phyloP scores from a whole-genome alignment of 352 stramenopile genomes.

The Globisporangium iwayamae region DNA sequence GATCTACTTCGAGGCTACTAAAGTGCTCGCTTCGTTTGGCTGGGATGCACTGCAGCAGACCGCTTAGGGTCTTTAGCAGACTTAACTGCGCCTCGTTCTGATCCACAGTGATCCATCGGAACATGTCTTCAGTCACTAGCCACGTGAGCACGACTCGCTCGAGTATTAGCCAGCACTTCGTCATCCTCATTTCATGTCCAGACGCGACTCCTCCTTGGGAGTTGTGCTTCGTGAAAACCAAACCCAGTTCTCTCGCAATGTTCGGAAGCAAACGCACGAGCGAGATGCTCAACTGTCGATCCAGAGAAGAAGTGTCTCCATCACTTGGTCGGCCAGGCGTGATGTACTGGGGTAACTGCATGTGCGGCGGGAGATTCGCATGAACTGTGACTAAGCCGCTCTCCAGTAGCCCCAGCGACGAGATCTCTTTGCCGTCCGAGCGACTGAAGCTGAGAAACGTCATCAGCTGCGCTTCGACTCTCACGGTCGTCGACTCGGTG shows the following conservation, averaged over 20 bases:
- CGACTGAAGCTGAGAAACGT: conserved; percentile 18
- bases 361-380: conserved; percentile 16
- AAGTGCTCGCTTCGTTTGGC: not conserved
- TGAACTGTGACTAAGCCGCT: conserved; percentile 19
- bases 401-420: conserved; percentile 22
- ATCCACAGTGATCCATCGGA: conserved; percentile 63
- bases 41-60: conserved; percentile 22
- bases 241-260: conserved; percentile 12
- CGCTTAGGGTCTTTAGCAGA: conserved; percentile 28
- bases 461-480: conserved; percentile 29
- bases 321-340: not conserved
- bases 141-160: conserved; percentile 37
- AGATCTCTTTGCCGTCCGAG: not conserved
- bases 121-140: conserved; percentile 61
- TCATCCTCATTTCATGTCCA: not conserved
- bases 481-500: conserved; percentile 18
- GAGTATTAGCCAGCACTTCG: conserved; percentile 35
- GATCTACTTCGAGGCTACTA: not conserved
- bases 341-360: not conserved
- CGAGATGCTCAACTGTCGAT: conserved; percentile 53
- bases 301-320: conserved; percentile 19
- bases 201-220: not conserved
- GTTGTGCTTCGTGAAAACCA: not conserved
- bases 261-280: conserved; percentile 41
- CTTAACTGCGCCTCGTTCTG: conserved; percentile 30